Conservation (phyloP, 148 eudicot species). For the Arctostaphylos glauca region DNA sequence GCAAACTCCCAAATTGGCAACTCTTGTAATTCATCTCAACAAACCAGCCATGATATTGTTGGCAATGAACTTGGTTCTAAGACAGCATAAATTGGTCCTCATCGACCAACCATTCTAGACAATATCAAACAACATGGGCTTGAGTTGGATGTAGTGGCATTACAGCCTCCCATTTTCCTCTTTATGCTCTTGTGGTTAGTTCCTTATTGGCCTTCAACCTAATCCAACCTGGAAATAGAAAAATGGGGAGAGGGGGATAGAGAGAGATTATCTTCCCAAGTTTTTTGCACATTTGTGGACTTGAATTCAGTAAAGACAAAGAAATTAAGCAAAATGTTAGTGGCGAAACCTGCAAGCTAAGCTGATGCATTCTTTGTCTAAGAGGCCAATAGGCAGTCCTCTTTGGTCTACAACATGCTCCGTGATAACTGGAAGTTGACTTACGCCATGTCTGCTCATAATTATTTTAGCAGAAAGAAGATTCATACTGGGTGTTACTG, state of each 20-base stretch:
- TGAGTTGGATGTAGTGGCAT: background rate
- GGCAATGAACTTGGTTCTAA: too few relatives aligned
- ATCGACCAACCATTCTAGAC: background rate
- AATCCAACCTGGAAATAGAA: background rate
- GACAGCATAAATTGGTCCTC: background rate
- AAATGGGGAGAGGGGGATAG: background rate
- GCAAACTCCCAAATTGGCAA: too few relatives aligned
- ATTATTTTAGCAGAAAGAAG: conserved; percentile 55
- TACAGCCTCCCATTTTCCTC: background rate
- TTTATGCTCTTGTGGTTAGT: background rate
- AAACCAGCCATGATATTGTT: too few relatives aligned
- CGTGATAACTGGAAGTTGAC: conserved; percentile 67
- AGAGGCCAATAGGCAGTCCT: conserved; percentile 63
- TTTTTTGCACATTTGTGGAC: background rate
- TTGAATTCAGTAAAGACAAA: background rate
- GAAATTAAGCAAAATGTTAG: conserved; percentile 11
- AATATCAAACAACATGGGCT: background rate
- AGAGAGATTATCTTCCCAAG: background rate
- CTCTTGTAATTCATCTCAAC: too few relatives aligned
- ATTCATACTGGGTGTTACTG: conserved; percentile 63
- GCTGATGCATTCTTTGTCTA: conserved; percentile 75
- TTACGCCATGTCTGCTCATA: conserved; percentile 49
- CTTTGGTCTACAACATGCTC: conserved; percentile 37
- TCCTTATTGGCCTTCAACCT: background rate
- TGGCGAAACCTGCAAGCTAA: conserved; percentile 68